Conservation (phyloP, 108 stramenopile genomes). For the Skeletonema costatum region DNA sequence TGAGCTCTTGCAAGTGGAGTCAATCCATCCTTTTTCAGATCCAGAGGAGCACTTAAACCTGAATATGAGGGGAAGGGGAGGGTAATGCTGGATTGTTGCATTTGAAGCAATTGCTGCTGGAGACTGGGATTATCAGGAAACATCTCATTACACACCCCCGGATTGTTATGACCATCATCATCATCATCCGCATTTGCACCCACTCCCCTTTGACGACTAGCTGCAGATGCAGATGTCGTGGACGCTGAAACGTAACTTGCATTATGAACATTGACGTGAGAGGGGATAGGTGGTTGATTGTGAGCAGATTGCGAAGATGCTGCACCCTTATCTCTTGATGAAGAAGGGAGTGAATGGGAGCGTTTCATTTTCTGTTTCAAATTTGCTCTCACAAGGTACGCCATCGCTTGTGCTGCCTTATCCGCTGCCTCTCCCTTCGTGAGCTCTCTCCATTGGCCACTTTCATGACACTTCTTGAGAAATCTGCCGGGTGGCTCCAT, state of each 20-base stretch:
- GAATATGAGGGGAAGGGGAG: neutral
- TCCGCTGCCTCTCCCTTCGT: constrained; percentile 65
- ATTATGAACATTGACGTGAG: neutral
- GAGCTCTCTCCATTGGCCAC: constrained; percentile 59
- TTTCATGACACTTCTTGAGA: constrained; percentile 2
- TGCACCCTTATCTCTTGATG: neutral
- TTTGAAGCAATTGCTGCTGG: neutral
- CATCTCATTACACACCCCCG: neutral
- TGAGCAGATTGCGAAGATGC: neutral
- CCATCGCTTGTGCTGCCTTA: constrained; percentile 65
- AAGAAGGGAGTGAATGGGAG: neutral
- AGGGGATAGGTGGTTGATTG: too few species aligned
- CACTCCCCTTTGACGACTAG: neutral
- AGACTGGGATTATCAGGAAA: neutral
- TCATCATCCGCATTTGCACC: neutral
- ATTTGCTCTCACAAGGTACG: neutral
- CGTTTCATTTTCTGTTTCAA: neutral
- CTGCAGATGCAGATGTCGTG: neutral
- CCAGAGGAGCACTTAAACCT: neutral
- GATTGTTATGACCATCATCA: neutral
- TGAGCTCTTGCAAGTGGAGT: neutral
- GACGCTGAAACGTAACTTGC: neutral
- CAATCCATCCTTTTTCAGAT: too few species aligned
- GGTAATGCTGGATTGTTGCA: neutral
- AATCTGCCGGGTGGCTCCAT: constrained; percentile 65